Conservation (phyloP, 2,329 filamentous ascomycete species). For the Aspergillus sp. region DNA sequence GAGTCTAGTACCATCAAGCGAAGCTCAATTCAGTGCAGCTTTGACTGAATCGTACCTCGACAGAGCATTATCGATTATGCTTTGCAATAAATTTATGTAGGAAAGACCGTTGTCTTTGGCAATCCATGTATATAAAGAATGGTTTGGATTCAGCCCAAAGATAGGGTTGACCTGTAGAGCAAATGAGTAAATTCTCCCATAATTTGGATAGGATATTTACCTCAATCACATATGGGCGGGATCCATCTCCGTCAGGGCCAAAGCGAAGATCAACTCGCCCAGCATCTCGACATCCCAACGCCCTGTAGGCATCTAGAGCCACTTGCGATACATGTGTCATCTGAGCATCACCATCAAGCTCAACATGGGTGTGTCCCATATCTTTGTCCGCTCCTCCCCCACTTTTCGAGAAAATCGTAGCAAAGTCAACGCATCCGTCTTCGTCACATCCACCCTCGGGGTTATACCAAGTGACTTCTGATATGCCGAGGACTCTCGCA, state of each 20-base stretch:
- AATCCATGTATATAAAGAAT: slow-evolving; percentile 7
- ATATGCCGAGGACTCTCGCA: slow-evolving; percentile 15
- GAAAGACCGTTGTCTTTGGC: slow-evolving; percentile 10
- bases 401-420: slow-evolving; percentile 7
- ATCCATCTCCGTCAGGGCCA: not conserved
- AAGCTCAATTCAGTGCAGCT: not conserved
- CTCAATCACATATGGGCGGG: slow-evolving; percentile 14
- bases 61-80: slow-evolving; percentile 6
- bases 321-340: slow-evolving; percentile 8
- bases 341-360: slow-evolving; percentile 5
- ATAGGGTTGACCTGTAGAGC: slow-evolving; percentile 11
- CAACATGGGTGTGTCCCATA: slow-evolving; percentile 3
- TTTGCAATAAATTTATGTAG: slow-evolving; percentile 6
- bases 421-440: slow-evolving; percentile 3
- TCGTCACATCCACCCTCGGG: not conserved
- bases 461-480: slow-evolving; percentile 13
- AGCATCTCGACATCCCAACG: slow-evolving; percentile 12
- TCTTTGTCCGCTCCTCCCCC: slow-evolving; percentile 3
- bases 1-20: not conserved
- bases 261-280: slow-evolving; percentile 17
- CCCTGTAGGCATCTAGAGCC: slow-evolving; percentile 12
- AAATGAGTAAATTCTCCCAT: too few species aligned
- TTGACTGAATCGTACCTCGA: not conserved
- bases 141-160: slow-evolving; percentile 9
- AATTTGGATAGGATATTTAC: not conserved